Percentiles rank a stretch among this genome's conserved stretches.
Evolutionary conservation across 73 alveolate genomes (phyloP).

Genomic region (Paramecium sexaurelia): DNA sequence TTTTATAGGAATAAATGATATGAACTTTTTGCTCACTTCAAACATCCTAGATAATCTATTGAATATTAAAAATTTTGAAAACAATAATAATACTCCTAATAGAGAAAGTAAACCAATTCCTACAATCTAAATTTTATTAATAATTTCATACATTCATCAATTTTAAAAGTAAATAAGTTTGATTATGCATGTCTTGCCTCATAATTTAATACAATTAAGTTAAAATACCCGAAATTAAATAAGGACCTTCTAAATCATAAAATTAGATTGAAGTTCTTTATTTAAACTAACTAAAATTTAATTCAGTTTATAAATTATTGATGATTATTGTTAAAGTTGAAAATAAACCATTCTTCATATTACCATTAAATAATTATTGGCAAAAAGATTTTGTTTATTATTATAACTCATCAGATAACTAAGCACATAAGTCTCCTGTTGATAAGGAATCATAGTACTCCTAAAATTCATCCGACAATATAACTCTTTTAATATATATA

Average conservation of each 20-base stretch:
- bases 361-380: neutral
- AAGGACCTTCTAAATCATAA: conserved; percentile 12
- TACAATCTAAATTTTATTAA: neutral
- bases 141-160: neutral
- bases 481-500: neutral
- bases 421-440: neutral
- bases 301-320: neutral
- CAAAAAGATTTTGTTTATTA: neutral
- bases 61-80: neutral
- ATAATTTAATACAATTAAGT: neutral
- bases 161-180: neutral
- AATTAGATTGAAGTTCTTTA: neutral
- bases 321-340: neutral
- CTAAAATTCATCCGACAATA: neutral
- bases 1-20: neutral
- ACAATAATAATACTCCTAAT: neutral
- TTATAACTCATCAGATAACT: neutral
- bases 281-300: neutral
- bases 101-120: neutral
- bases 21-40: neutral
- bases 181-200: neutral
- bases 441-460: neutral
- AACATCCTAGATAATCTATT: neutral
- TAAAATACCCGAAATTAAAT: neutral
- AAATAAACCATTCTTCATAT: neutral